phyloP scores from a whole-genome alignment of 805 yeast genomes.

The Pichia pseudocactophila region DNA sequence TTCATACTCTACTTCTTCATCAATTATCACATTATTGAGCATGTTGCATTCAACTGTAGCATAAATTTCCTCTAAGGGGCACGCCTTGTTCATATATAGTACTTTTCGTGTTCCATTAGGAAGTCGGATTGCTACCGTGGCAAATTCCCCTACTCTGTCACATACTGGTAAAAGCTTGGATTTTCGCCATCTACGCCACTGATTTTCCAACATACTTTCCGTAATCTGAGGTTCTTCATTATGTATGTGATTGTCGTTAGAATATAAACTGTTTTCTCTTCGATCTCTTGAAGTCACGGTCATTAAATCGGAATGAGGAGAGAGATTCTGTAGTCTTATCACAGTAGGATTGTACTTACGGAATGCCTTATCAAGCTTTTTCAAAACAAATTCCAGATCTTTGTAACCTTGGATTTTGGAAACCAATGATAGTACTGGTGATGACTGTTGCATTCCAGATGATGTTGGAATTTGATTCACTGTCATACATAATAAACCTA shows the following conservation, averaged over 20 bases:
- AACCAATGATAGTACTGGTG: conserved; percentile 53
- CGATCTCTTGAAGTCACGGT: conserved; percentile 65
- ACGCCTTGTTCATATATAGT: conserved; percentile 37
- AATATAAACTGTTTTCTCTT: conserved; percentile 61
- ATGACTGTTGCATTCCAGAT: conserved; percentile 41
- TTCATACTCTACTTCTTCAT: conserved; percentile 19
- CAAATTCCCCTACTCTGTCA: conserved; percentile 23
- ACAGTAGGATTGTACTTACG: conserved; percentile 56
- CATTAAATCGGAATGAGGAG: conserved; percentile 40
- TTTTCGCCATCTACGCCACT: conserved; percentile 45
- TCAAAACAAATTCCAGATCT: conserved; percentile 28
- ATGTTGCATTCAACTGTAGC: conserved; percentile 54
- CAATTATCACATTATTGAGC: conserved; percentile 22
- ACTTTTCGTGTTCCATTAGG: conserved; percentile 52
- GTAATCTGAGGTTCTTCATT: conserved; percentile 30
- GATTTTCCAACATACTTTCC: conserved; percentile 15
- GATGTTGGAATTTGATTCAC: conserved; percentile 46
- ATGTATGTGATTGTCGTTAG: conserved; percentile 53
- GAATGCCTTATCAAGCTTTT: conserved; percentile 29
- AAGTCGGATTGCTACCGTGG: conserved; percentile 65
- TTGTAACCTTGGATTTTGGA: conserved; percentile 56
- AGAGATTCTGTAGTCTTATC: conserved; percentile 31
- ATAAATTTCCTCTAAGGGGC: conserved; percentile 53
- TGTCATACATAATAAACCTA: conserved; percentile 68
- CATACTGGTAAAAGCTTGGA: conserved; percentile 17